A percentile compares a stretch with the other conserved stretches of the same genome.
Evolutionary conservation across 2,329 filamentous ascomycete species (phyloP).

Genomic region (Aureobasidium mangrovei): DNA sequence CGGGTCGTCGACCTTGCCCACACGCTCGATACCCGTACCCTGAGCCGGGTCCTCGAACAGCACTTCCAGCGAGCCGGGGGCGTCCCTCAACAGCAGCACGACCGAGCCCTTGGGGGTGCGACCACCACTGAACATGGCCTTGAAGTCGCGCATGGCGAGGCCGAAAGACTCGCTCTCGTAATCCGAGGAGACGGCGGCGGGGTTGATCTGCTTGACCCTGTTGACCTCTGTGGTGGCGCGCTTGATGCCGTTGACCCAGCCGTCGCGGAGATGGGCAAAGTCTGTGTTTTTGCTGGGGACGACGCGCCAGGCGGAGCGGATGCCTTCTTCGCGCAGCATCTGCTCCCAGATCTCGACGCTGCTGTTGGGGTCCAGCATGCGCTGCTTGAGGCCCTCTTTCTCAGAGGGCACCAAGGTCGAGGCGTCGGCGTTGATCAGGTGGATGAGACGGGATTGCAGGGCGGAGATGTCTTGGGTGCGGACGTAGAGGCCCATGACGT

Average conservation of each 20-base stretch:
- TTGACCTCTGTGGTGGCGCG: slow-evolving; percentile 48
- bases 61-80: slow-evolving; percentile 56
- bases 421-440: slow-evolving; percentile 65
- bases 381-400: slow-evolving; percentile 60
- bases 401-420: slow-evolving; percentile 77
- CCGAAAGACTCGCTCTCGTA: slow-evolving; percentile 71
- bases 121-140: slow-evolving; percentile 66
- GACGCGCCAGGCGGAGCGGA: slow-evolving; percentile 74
- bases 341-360: slow-evolving; percentile 67
- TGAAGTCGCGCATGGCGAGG: slow-evolving; percentile 65
- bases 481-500: slow-evolving; percentile 88
- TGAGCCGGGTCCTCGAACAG: slow-evolving; percentile 53
- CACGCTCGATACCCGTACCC: slow-evolving; percentile 31
- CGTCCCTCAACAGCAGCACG: slow-evolving; percentile 62
- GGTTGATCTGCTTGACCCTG: background rate
- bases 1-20: slow-evolving; percentile 72
- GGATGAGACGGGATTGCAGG: slow-evolving; percentile 70
- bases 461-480: slow-evolving; percentile 71
- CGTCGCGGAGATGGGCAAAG: slow-evolving; percentile 85
- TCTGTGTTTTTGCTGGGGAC: slow-evolving; percentile 90
- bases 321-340: slow-evolving; percentile 55
- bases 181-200: slow-evolving; percentile 31
- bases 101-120: slow-evolving; percentile 74
- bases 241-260: slow-evolving; percentile 78
- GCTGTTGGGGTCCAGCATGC: slow-evolving; percentile 59